These are phyloP conservation scores for Mollisia scopiformis DNA, from an alignment of 2,329 filamentous ascomycete genomes.

Conservation along the genomic window DNA sequence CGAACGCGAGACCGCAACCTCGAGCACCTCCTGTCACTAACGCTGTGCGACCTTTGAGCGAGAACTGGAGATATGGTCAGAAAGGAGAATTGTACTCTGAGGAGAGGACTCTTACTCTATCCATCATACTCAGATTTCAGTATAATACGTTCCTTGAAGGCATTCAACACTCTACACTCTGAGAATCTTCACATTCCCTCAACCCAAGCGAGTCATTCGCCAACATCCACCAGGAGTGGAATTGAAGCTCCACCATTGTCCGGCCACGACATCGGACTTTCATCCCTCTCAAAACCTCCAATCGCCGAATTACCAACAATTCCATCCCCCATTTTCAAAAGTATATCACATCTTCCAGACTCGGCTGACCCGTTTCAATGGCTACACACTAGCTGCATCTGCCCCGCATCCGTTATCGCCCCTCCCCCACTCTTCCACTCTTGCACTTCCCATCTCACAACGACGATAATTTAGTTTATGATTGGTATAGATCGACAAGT, in stretches of 20 bases:
- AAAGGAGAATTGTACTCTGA: background rate
- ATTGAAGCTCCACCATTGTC: background rate
- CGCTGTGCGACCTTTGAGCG: constrained; percentile 47
- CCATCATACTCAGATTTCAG: background rate
- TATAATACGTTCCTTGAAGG: background rate
- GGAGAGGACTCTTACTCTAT: constrained; percentile 6
- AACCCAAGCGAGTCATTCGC: background rate
- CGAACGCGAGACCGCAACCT: constrained; percentile 48
- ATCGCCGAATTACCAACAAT: background rate
- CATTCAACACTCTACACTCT: background rate
- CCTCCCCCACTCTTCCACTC: background rate
- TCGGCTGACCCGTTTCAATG: background rate
- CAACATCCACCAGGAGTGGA: background rate
- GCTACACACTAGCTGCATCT: background rate
- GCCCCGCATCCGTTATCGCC: constrained; percentile 1
- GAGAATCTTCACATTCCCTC: no score
- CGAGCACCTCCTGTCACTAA: constrained; percentile 50
- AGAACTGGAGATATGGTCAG: constrained; percentile 38
- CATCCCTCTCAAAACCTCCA: background rate
- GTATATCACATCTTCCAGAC: background rate
- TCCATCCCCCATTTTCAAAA: background rate
- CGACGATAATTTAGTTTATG: background rate
- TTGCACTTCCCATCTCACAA: background rate
- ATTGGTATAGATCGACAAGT: background rate
- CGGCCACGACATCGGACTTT: background rate